Evolutionary conservation across 129 eudicot genomes (phyloP).

Genomic region (Escallonia herrerae): DNA sequence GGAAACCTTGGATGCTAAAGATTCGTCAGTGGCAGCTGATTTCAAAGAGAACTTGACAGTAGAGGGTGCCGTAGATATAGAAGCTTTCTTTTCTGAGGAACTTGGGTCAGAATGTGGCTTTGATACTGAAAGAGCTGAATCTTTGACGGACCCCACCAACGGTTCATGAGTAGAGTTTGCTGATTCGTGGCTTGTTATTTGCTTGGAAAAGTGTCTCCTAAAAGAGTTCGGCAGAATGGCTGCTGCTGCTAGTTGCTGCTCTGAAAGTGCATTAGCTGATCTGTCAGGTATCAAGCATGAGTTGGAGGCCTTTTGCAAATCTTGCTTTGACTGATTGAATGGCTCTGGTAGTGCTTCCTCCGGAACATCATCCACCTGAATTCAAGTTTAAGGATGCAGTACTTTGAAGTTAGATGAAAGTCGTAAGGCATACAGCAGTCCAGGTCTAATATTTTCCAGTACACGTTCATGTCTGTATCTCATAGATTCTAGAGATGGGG

Average conservation of each 20-base stretch:
- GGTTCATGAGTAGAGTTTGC: constrained; percentile 12
- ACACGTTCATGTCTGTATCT: too few relatives aligned
- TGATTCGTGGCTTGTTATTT: constrained; percentile 6
- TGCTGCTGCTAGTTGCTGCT: constrained; percentile 23
- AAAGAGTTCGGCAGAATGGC: constrained; percentile 57
- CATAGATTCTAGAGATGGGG: too few relatives aligned
- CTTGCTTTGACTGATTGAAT: constrained; percentile 22
- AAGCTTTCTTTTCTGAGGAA: constrained; percentile 7
- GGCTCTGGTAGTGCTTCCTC: constrained; percentile 57
- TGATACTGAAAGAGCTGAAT: constrained; percentile 13
- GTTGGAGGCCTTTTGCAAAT: constrained; percentile 1
- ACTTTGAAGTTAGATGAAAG: too few relatives aligned
- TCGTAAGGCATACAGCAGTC: too few relatives aligned
- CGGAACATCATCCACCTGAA: constrained; percentile 66
- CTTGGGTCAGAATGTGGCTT: constrained; percentile 3
- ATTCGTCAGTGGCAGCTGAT: background rate
- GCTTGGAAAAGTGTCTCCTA: constrained; percentile 42
- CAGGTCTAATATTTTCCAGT: too few relatives aligned
- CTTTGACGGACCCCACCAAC: constrained; percentile 1
- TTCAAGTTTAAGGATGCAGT: background rate
- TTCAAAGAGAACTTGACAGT: constrained; percentile 15
- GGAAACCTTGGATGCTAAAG: background rate
- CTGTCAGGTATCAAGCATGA: background rate
- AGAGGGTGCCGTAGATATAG: constrained; percentile 12
- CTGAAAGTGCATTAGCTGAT: background rate